Conservation (phyloP, 2,329 filamentous ascomycete genomes). For the Fusarium marasasianum region DNA sequence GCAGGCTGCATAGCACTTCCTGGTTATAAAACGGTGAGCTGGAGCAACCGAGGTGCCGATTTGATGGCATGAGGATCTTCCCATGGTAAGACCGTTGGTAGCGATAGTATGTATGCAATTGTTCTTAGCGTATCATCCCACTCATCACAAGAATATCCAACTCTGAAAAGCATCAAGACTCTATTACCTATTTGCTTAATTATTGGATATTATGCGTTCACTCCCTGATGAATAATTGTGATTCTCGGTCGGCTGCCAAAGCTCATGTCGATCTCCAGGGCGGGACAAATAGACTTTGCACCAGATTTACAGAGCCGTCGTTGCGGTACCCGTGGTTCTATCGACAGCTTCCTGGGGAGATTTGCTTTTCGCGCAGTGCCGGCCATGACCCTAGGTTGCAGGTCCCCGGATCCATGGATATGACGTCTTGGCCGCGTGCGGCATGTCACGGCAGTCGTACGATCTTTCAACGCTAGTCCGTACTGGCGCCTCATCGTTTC, state of each 20-base stretch:
- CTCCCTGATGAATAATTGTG: constrained; percentile 22
- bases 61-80: constrained; percentile 26
- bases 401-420: constrained; percentile 40
- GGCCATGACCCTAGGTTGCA: constrained; percentile 35
- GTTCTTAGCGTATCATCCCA: background rate
- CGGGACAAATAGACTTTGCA: constrained; percentile 39
- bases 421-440: constrained; percentile 44
- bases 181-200: background rate
- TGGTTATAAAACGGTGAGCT: constrained; percentile 31
- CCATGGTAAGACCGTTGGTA: constrained; percentile 18
- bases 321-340: constrained; percentile 12
- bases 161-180: background rate
- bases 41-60: constrained; percentile 29
- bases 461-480: constrained; percentile 41
- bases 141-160: background rate
- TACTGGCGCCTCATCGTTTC: constrained; percentile 35
- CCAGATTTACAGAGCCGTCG: constrained; percentile 30
- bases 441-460: constrained; percentile 43
- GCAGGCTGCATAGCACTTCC: constrained; percentile 40
- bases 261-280: constrained; percentile 37
- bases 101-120: background rate
- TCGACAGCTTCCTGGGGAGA: constrained; percentile 27
- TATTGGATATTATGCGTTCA: constrained; percentile 24
- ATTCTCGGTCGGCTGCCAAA: constrained; percentile 26
- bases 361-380: constrained; percentile 45